Evolutionary conservation across 2,329 filamentous ascomycete species (phyloP).

Genomic region (Aspergillus sp.): DNA sequence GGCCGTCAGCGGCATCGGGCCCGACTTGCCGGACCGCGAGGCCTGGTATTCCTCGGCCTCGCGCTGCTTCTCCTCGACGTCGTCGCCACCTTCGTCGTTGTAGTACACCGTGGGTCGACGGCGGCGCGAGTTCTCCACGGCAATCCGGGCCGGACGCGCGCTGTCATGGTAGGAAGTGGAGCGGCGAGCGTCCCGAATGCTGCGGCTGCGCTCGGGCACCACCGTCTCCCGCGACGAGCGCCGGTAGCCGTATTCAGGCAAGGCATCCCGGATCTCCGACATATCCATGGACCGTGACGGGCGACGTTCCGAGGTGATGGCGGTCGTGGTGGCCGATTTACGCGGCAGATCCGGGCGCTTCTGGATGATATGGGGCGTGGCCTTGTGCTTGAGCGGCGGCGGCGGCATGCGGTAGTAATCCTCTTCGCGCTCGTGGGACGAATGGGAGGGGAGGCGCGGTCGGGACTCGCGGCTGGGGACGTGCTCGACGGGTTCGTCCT

Average conservation of each 20-base stretch:
- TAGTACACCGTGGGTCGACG: slow-evolving; percentile 35
- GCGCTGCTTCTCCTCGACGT: slow-evolving; percentile 39
- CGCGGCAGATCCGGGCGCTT: slow-evolving; percentile 32
- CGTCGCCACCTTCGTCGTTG: slow-evolving; percentile 23
- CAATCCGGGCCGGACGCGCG: slow-evolving; percentile 30
- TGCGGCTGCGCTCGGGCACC: slow-evolving; percentile 35
- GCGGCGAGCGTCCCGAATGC: slow-evolving; percentile 28
- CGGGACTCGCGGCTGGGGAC: slow-evolving; percentile 30
- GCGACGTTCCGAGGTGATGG: slow-evolving; percentile 30
- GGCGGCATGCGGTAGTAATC: slow-evolving; percentile 46
- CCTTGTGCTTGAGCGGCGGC: slow-evolving; percentile 32
- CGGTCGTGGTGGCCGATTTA: slow-evolving; percentile 32
- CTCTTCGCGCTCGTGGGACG: slow-evolving; percentile 34
- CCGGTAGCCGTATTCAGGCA: slow-evolving; percentile 33
- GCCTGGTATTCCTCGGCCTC: slow-evolving; percentile 43
- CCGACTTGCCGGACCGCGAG: slow-evolving; percentile 25
- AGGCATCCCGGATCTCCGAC: slow-evolving; percentile 30
- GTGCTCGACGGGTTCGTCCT: slow-evolving; percentile 30
- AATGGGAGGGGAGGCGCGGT: slow-evolving; percentile 29
- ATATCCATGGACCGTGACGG: slow-evolving; percentile 35
- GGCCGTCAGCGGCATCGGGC: slow-evolving; percentile 30
- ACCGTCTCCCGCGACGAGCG: slow-evolving; percentile 31
- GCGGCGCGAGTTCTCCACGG: slow-evolving; percentile 35
- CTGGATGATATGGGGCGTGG: slow-evolving; percentile 36
- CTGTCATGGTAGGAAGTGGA: slow-evolving; percentile 34